Percentiles rank a stretch among this genome's conserved stretches.
Conservation (phyloP, 805 yeast species). For the Kodamaea laetipori region DNA sequence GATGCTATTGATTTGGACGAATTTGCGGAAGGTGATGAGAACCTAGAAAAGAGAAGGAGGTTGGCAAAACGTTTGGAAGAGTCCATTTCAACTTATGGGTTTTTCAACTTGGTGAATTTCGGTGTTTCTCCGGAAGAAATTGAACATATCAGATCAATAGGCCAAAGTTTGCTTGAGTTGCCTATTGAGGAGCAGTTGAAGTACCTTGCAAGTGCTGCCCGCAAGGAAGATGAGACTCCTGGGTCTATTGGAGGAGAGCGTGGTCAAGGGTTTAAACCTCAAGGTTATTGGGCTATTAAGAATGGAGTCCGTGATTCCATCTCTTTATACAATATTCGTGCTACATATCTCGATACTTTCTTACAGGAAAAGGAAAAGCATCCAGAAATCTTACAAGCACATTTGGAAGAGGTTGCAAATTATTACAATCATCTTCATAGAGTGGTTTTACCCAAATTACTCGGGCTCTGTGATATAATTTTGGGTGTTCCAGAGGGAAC, state of each 20-base stretch:
- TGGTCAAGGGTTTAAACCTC: conserved; percentile 15
- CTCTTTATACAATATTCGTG: conserved; percentile 12
- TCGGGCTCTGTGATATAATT: conserved; percentile 48
- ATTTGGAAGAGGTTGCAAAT: conserved; percentile 12
- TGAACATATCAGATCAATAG: conserved; percentile 24
- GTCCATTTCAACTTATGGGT: conserved; percentile 14
- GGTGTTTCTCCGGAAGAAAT: conserved; percentile 24
- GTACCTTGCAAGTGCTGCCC: conserved; percentile 32
- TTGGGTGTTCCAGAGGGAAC: conserved; percentile 59
- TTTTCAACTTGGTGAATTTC: conserved; percentile 19
- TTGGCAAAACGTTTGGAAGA: conserved; percentile 11
- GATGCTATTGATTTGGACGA: conserved; percentile 10
- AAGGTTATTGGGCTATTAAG: conserved; percentile 15
- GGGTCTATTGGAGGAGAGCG: conserved; percentile 14
- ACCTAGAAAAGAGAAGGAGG: background rate
- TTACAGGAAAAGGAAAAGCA: conserved; percentile 9
- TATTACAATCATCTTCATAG: conserved; percentile 13
- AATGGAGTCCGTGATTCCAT: conserved; percentile 14
- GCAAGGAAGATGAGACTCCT: conserved; percentile 26
- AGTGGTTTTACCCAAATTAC: conserved; percentile 10
- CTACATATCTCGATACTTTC: conserved; percentile 9
- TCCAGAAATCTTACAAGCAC: conserved; percentile 13
- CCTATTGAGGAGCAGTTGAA: conserved; percentile 28
- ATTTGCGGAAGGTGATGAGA: conserved; percentile 9
- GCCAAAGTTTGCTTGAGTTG: conserved; percentile 28